Base-by-base conservation (phyloP, 768 basidiomycete species). In the Pleurotus giganteus region DNA sequence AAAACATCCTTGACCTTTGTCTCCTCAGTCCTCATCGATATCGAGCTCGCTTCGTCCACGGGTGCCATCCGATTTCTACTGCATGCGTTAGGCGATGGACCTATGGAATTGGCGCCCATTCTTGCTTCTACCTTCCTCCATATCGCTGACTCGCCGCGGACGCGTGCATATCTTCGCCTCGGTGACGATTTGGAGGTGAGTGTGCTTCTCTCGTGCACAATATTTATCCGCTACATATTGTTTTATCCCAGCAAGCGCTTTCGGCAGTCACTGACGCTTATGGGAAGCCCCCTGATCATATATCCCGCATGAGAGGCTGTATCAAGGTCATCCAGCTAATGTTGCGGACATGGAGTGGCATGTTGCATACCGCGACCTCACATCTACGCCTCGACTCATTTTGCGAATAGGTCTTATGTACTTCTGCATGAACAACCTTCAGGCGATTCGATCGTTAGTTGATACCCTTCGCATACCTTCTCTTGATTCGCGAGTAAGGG, bases 331-430 rank as follows among this genome's bases (percentile, higher is more conserved):
- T 96, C 31, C 84, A 87, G 52, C 75, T 87, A 39, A 88, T 97
- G 83, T 67, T 99, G 49, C 82, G 89, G 49, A 93, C 90, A 11
- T 99, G 95, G 94, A 89, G 92, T 62, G 96, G 95, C 96, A 64
- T 53, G 88, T 73, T 23, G 15, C 53, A 27, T 17, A 31, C 7
- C 13, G 26, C 41, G 21, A 6, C n/a, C 9, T 50, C 39, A 12
- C 11, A 19, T 34, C 26, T 39, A 37, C 13, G 4, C 39, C 4
- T 56, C 28, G 47, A 4, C 13, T 21, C 36, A 37, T 52, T n/a
- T 21, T n/a, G 45, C 51, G 19, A 44, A 19, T 44, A 77, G 96
- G 96, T 9, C 66, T 98, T 23, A 86, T 98, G 81, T 98, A 96
- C 67, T 86, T 96, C 62, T 96, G 93, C 68, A 85, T 94, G 82